Conservation (phyloP, 306 rosid genomes). For the Sicyos baderoa region DNA sequence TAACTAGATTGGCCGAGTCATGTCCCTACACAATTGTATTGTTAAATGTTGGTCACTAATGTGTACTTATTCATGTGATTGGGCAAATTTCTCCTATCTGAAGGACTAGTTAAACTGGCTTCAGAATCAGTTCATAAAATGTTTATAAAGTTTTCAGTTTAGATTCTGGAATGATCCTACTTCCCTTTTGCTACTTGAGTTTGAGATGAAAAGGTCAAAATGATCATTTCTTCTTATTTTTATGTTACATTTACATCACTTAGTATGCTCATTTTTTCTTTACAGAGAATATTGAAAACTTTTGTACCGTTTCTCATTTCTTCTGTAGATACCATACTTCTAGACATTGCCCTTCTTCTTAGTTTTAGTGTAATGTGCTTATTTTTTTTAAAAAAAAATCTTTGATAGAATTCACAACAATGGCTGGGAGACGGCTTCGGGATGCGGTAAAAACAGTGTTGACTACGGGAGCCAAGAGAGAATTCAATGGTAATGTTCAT, state of each 20-base stretch:
- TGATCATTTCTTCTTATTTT: background rate
- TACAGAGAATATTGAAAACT: background rate
- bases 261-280: background rate
- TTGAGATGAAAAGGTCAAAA: background rate
- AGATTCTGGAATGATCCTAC: background rate
- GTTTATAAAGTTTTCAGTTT: background rate
- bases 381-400: background rate
- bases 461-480: conserved; percentile 29
- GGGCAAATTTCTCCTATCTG: background rate
- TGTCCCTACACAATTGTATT: no score
- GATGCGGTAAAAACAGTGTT: conserved; percentile 67
- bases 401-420: conserved; percentile 72
- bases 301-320: background rate
- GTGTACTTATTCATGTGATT: background rate
- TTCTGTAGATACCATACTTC: background rate
- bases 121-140: background rate
- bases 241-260: background rate
- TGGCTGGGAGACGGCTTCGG: conserved; percentile 94
- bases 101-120: background rate
- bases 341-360: background rate
- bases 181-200: conserved; percentile 5
- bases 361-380: background rate
- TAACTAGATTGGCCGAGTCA: background rate
- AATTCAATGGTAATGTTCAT: conserved; percentile 36
- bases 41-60: background rate